Evolutionary conservation across 2,329 filamentous ascomycete species (phyloP), one percentile per base, ranked within the genome.

Genomic region (Beauveria scarabaeidicola): DNA sequence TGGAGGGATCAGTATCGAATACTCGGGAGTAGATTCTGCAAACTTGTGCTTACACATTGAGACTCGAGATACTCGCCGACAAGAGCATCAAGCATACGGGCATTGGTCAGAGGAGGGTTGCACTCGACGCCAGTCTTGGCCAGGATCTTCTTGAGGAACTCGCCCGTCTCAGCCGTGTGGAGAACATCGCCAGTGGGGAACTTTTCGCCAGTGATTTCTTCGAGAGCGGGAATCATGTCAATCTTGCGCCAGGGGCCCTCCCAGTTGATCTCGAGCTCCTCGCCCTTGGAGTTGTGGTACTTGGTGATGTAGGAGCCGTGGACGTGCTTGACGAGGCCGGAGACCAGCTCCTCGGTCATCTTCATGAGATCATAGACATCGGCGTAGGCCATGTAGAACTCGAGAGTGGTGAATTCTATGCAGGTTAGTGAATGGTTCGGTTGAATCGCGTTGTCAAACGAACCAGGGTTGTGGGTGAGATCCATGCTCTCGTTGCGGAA

Each of bases 311-410:
- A 93, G 55, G 87, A 82, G 62, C 93, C 94, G 17, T 90, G 94
- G 59, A 97, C 77, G 64, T 91, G 81, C 83, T 96, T 92, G 71
- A 97, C 93, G 6, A 97, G 82, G 44, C 87, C 84, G 36, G 90
- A 92, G 51, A 99, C 88, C 32, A 99, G 87, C 71, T 97, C 92
- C 75, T 99, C 94, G 1, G 94, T 97, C 69, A 91, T 82, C 62
- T 89, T 78, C 68, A 75, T 74, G 61, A 97, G 79, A 70, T 97
- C 94, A 74, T 95, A 89, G 66, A 96, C 85, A 74, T 96, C 91
- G 59, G 88, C 89, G 66, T 91, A 97, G 3, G 94, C 93, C 83
- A 89, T 87, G 77, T 99, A 99, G 77, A 97, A 97, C 75, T 99
- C 94, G 73, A 91, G 90, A 27, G 91, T 96, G 47, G 94, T 99